Percentiles rank a stretch among this genome's conserved stretches.
Conservation (phyloP, 2,329 filamentous ascomycete genomes). For the Cladosporium sp. region DNA sequence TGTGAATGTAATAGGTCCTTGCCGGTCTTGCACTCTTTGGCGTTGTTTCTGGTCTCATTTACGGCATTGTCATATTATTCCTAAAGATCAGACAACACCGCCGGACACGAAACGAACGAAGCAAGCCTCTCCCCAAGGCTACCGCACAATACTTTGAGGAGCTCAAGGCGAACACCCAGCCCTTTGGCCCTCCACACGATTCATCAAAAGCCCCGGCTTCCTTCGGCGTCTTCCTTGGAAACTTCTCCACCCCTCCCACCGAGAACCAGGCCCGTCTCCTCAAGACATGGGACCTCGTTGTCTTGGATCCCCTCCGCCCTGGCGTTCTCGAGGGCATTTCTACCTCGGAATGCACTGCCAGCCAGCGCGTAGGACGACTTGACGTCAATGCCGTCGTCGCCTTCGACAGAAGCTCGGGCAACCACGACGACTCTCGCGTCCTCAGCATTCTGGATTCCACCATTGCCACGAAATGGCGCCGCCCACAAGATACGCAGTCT, state of each 20-base stretch:
- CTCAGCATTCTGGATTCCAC: conserved; percentile 13
- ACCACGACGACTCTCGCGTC: conserved; percentile 1
- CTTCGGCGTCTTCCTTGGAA: conserved; percentile 26
- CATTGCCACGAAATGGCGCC: conserved; percentile 17
- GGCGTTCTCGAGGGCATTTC: conserved; percentile 17
- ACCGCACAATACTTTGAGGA: conserved; percentile 10
- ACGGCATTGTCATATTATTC: neutral
- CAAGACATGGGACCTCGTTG: conserved; percentile 22
- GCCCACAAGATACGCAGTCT: conserved; percentile 28
- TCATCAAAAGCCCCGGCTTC: conserved; percentile 15
- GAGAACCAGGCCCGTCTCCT: conserved; percentile 16
- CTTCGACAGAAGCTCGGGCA: conserved; percentile 7
- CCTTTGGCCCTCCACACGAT: conserved; percentile 12
- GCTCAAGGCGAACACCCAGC: conserved; percentile 11
- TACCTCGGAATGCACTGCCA: conserved; percentile 20
- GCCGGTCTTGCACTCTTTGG: conserved; percentile 10
- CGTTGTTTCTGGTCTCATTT: conserved; percentile 10
- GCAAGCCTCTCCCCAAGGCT: conserved; percentile 2
- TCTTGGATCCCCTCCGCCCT: conserved; percentile 20
- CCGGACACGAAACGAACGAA: neutral
- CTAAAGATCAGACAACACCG: conserved; percentile 2
- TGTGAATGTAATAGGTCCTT: conserved; percentile 16
- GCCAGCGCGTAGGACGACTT: conserved; percentile 19
- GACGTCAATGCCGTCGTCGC: conserved; percentile 11
- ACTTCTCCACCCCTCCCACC: conserved; percentile 19